A percentile compares a stretch with the other conserved stretches of the same genome.
Conservation (phyloP, 1,284 basidiomycete species). For the Boletus albobrunnescens region DNA sequence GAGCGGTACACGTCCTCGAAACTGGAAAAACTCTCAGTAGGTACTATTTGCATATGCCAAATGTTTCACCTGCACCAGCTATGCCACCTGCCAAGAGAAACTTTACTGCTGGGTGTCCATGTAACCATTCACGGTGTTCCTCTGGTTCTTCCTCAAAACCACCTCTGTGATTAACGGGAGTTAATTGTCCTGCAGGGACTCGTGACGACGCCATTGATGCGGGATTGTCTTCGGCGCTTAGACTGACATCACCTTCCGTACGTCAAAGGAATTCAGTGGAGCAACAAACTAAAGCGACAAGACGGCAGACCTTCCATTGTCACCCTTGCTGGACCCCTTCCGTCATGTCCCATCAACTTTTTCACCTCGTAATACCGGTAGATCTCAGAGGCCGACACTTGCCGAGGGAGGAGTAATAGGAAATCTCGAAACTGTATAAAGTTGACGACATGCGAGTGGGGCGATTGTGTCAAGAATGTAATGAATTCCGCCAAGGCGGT, state of each 20-base stretch:
- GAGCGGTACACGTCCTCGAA: slow-evolving; percentile 93
- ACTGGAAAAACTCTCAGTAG: slow-evolving; percentile 46
- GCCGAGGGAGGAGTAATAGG: slow-evolving; percentile 80
- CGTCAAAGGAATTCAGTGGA: slow-evolving; percentile 26
- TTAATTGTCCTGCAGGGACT: slow-evolving; percentile 28
- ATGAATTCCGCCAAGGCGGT: slow-evolving; percentile 76
- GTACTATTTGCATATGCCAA: not conserved
- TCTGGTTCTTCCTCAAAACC: slow-evolving; percentile 59
- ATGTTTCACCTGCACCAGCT: slow-evolving; percentile 78
- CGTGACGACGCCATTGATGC: slow-evolving; percentile 31
- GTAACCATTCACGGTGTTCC: slow-evolving; percentile 62
- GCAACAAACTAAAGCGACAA: slow-evolving; percentile 15
- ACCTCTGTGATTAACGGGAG: slow-evolving; percentile 41
- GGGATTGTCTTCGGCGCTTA: slow-evolving; percentile 67
- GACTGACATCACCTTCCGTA: slow-evolving; percentile 64
- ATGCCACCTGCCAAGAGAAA: slow-evolving; percentile 93
- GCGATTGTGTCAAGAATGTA: slow-evolving; percentile 66
- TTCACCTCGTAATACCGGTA: slow-evolving; percentile 82
- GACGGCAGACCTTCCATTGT: slow-evolving; percentile 78
- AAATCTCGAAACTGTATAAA: slow-evolving; percentile 91
- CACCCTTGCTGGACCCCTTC: slow-evolving; percentile 71
- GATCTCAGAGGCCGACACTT: slow-evolving; percentile 79
- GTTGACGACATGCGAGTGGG: slow-evolving; percentile 65
- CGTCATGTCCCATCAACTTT: slow-evolving; percentile 71
- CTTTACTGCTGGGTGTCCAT: slow-evolving; percentile 73